phyloP scores from a whole-genome alignment of 108 stramenopile species.

The Pseudonitzschia delicatissima region DNA sequence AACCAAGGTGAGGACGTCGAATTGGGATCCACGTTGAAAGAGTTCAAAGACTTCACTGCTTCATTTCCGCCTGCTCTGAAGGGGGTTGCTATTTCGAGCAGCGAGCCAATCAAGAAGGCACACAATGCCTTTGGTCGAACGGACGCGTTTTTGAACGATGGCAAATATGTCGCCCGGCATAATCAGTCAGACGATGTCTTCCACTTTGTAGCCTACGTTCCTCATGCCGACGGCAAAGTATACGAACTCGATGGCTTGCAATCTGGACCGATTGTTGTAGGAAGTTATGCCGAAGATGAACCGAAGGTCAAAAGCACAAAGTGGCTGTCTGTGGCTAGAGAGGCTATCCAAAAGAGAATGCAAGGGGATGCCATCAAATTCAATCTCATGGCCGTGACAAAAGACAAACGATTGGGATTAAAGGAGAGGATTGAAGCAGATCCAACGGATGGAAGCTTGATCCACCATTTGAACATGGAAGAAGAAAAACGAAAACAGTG shows the following conservation, averaged over 20 bases:
- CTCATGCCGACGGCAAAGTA: conserved; percentile 55
- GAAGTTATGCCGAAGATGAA: conserved; percentile 26
- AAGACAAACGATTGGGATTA: conserved; percentile 61
- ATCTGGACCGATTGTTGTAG: conserved; percentile 83
- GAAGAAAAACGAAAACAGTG: conserved; percentile 70
- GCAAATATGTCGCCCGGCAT: conserved; percentile 30
- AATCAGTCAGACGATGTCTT: conserved; percentile 85
- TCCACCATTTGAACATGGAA: conserved; percentile 47
- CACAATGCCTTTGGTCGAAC: conserved; percentile 91
- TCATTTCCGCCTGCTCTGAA: conserved; percentile 80
- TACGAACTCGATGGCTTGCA: conserved; percentile 96
- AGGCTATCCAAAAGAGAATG: conserved; percentile 79
- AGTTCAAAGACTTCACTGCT: conserved; percentile 79
- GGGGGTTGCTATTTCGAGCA: conserved; percentile 84
- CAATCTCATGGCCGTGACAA: conserved; percentile 90
- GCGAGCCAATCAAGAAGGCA: conserved; percentile 78
- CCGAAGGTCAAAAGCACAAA: conserved; percentile 13
- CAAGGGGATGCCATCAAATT: conserved; percentile 83
- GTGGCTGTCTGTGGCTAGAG: conserved; percentile 74
- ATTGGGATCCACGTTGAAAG: conserved; percentile 67
- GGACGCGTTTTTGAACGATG: conserved; percentile 86
- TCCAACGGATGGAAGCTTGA: conserved; percentile 12
- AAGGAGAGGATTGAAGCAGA: conserved; percentile 37
- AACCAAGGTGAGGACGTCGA: conserved; percentile 53
- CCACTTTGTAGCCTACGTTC: conserved; percentile 95